Evolutionary conservation across 106 monocot genomes (phyloP), one percentile per base, ranked within the genome.

Genomic region (Hemerocallis citrina): DNA sequence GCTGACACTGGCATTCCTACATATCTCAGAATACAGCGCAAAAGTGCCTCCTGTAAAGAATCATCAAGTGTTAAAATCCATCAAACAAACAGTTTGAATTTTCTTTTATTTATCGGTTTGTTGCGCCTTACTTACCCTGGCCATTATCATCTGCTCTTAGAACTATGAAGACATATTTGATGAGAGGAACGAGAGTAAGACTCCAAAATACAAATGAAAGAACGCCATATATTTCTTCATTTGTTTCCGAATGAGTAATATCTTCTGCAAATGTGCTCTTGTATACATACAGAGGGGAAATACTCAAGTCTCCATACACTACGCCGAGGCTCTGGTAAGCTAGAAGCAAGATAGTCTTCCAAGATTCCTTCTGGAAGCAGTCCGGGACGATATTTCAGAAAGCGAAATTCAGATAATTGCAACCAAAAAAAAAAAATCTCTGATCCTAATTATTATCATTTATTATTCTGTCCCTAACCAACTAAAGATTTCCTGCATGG

Each of bases 81-180:
- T 3, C 16, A 33, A 55, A 15, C 55, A n/a, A 11, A 55, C 33
- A 32, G 55, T 15, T 55, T 33, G 1, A 3, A 55, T 7, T 22
- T 32, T 31, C 11, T 15, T 20, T 13, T 23, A 28, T 27, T 52
- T 21, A 1, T 21, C 3, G 24, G 28, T n/a, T n/a, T 1, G 51
- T 12, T 55, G 27, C n/a, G n/a, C 6, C 55, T n/a, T 33, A 34
- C 34, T 43, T 54, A 78, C 78, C 78, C 48, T 78, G 60, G 20
- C 78, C 78, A 63, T 78, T 78, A 34, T 78, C 78, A 59, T 78
- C 78, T 27, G 78, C 78, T 64, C 78, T 54, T 41, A 78, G 78
- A 33, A 78, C 78, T 19, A 78, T 68, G 51, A 78, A 78, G 25
- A 78, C 63, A 64, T 78, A 78, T 68, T 78, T 78, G 56, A 78